phyloP scores from a whole-genome alignment of 2,329 filamentous ascomycete genomes.

The Trichoderma citrinoviride region DNA sequence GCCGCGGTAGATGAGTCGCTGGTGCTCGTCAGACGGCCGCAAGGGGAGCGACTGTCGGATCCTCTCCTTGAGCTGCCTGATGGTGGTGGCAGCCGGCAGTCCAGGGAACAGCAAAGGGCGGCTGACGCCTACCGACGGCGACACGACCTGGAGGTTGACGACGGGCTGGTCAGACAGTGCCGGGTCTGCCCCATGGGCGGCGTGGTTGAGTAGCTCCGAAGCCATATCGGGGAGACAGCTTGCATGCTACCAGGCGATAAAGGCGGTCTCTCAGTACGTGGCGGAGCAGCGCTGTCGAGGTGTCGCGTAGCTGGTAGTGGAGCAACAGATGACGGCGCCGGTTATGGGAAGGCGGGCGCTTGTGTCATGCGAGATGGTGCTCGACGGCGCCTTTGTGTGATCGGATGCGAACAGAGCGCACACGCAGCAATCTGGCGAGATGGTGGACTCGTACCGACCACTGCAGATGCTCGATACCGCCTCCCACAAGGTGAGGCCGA shows the following conservation, averaged over 20 bases:
- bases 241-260: slow-evolving; percentile 28
- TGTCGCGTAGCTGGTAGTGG: not conserved
- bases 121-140: slow-evolving; percentile 55
- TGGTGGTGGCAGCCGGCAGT: slow-evolving; percentile 50
- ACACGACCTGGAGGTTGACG: slow-evolving; percentile 58
- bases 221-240: slow-evolving; percentile 38
- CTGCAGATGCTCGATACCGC: no score
- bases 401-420: not conserved
- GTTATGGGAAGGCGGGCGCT: slow-evolving; percentile 10
- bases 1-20: slow-evolving; percentile 61
- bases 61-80: slow-evolving; percentile 56
- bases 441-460: no score
- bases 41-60: slow-evolving; percentile 52
- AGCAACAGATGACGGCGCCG: not conserved
- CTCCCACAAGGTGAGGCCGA: no score
- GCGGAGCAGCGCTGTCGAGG: not conserved
- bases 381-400: not conserved
- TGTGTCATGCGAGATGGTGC: slow-evolving; percentile 25
- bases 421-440: not conserved
- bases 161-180: slow-evolving; percentile 36
- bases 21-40: slow-evolving; percentile 52
- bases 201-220: slow-evolving; percentile 35
- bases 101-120: slow-evolving; percentile 49
- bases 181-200: slow-evolving; percentile 21
- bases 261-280: not conserved